Base-by-base conservation (phyloP, 2,329 filamentous ascomycete species). In the Arachnopeziza araneosa region DNA sequence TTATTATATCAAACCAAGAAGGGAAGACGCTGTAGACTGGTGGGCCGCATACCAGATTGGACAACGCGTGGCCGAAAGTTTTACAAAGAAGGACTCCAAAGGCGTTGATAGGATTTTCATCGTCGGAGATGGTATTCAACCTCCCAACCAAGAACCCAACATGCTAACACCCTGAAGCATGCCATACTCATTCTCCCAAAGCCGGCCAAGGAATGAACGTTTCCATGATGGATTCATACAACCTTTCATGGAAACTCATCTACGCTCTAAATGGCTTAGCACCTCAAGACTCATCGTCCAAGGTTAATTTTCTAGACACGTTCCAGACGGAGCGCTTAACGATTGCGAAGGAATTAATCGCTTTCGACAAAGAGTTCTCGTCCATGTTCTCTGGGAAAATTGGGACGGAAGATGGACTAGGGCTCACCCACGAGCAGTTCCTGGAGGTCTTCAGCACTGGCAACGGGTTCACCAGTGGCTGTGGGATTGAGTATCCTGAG, bases 261-360 rank as follows among this genome's bases (percentile, higher is more conserved):
- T 61, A 64, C 54, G 23, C 76, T 69, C 82, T 81, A 22, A 78
- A 83, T n/a, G 63, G 63, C 21, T 55, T 65, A 1, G 52, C 60
- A 3, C 61, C 60, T 2, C 32, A 57, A 14, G 30, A 52, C 6
- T 14, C 36, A 44, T 44, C 26, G 5, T 30, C 36, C 17, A 14
- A 14, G 6, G 6, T 17, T 44, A 12, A 44, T 44, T 70, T 89
- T 9, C 76, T 89, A 0, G 75, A 80, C 55, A 86, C 82, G 57
- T 89, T 88, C 68, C 81, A 86, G 63, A 70, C 77, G 10, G 86
- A 89, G 72, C 79, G 86, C 74, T 78, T 80, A 3, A 76, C 74
- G 2, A 80, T 89, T 1, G 88, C 88, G 0, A 77, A 85, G 60
- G 80, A 86, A 44, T 79, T 90, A 1, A 90, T 91, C 63, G 77